These are phyloP conservation scores for apple (Malus domestica) DNA, from an alignment of 306 rosid species.

Conservation along the genomic window ASM211411v1 NC_041804.1:41352501-41353000, in stretches of 20 bases:
- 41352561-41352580: constrained; percentile 72
- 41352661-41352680: constrained; percentile 60
- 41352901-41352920: not conserved
- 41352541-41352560: constrained; percentile 86
- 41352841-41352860: not conserved
- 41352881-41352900: not conserved
- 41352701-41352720: constrained; percentile 77
- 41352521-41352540: constrained; percentile 79
- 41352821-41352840: not conserved
- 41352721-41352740: constrained; percentile 91
- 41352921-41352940: not conserved
- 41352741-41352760: constrained; percentile 79
- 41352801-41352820: not conserved
- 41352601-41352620: constrained; percentile 80
- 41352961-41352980: too few species aligned
- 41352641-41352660: constrained; percentile 55
- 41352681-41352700: constrained; percentile 59
- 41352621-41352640: constrained; percentile 56
- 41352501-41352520: constrained; percentile 96
- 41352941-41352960: not conserved
- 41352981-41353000: too few species aligned
- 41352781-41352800: constrained; percentile 25
- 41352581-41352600: constrained; percentile 74
- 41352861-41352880: not conserved
- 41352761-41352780: constrained; percentile 52